phyloP scores from a whole-genome alignment of 2,329 filamentous ascomycete species.

The Paecilomyces fulvus region DNA sequence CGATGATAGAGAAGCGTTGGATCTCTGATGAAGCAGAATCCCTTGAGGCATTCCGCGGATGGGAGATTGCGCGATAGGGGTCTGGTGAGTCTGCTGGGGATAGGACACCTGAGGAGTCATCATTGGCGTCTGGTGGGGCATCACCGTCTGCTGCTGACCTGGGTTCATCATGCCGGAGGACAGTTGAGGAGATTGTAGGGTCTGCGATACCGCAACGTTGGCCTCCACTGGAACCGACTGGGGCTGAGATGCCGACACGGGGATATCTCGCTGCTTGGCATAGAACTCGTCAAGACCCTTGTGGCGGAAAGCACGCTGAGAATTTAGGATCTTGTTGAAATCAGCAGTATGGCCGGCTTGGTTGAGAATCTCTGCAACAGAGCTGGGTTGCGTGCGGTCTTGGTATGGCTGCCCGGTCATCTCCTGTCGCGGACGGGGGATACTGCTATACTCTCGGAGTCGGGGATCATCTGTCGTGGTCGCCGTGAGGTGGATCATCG shows the following conservation, averaged over 20 bases:
- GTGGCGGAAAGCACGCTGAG: constrained; percentile 68
- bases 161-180: constrained; percentile 25
- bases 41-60: constrained; percentile 60
- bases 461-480: constrained; percentile 70
- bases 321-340: constrained; percentile 76
- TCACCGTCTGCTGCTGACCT: constrained; percentile 24
- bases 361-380: constrained; percentile 68
- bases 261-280: constrained; percentile 73
- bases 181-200: constrained; percentile 32
- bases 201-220: constrained; percentile 28
- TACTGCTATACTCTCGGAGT: constrained; percentile 71
- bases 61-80: constrained; percentile 63
- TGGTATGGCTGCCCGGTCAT: constrained; percentile 80
- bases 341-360: constrained; percentile 85
- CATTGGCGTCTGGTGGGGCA: constrained; percentile 37
- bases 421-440: constrained; percentile 81
- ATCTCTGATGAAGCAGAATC: constrained; percentile 58
- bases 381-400: constrained; percentile 71
- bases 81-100: constrained; percentile 61
- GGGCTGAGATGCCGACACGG: constrained; percentile 39
- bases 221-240: constrained; percentile 23
- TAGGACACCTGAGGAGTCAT: constrained; percentile 52
- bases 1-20: constrained; percentile 50
- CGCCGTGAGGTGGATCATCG: constrained; percentile 74
- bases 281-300: constrained; percentile 77